Base-by-base conservation (phyloP, 108 stramenopile species). In the Skeletonema menzelii region DNA sequence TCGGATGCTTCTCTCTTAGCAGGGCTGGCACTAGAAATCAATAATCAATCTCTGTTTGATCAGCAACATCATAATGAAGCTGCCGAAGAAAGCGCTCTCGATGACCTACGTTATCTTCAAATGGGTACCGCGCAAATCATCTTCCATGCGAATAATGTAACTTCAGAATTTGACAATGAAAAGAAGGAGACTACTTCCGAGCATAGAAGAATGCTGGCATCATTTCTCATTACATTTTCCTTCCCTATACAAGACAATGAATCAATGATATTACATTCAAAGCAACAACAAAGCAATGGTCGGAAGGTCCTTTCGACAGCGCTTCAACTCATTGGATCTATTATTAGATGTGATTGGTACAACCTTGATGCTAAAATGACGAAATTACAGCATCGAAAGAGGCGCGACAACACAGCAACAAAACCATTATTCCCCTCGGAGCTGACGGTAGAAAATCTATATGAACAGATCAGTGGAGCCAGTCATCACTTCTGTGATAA, bases 301-400 rank as follows among this genome's bases (percentile, higher is more conserved):
- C 64, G 26, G 19, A 75, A 71, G 32, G 28, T 56, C 1, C 70
- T 88, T 13, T 86, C 84, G 0, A 14, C 85, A 10, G 71, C 77
- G 3, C 64, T 69, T 27, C 87, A 87, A 65, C 67, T 92, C 14
- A n/a, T 92, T 10, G 56, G 88, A 19, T 75, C 85, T 3, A 75
- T 90, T 1, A 76, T 92, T 24, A 49, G 85, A 53, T 88, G 88
- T 59, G 91, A 92, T 66, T 90, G 87, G 87, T 72, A 63, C 8
- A 67, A 65, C 34, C 67, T 88, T 8, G 82, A 86, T 58, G 27
- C 49, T 1, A 63, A n/a, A 38, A 68, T 83, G 80, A 60, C 76
- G 59, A 24, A 32, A 28, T 34, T 79, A 8, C 56, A 83, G n/a
- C 8, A 44, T 40, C 20, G 32, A 27, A 19, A 73, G 20, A 26